phyloP scores from a whole-genome alignment of 2,329 filamentous ascomycete genomes.

The Sarocladiaceae sp. region DNA sequence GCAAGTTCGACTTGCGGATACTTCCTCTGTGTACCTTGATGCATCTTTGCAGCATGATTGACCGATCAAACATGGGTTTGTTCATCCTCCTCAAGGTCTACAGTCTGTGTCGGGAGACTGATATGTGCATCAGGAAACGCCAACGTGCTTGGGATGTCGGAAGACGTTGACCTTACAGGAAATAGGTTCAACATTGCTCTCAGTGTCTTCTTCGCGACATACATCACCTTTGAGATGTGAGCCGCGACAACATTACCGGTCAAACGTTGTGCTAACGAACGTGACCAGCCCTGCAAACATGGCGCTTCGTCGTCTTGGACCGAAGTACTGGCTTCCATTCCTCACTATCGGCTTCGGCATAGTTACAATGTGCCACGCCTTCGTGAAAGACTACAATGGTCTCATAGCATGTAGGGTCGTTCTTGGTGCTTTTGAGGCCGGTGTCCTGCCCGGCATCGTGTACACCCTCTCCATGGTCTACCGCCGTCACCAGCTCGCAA shows the following conservation, averaged over 20 bases:
- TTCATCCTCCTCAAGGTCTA: background rate
- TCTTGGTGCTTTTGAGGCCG: slow-evolving; percentile 17
- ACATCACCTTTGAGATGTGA: slow-evolving; percentile 2
- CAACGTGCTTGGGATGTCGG: slow-evolving; percentile 34
- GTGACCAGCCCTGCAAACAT: background rate
- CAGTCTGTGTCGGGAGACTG: background rate
- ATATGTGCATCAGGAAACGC: slow-evolving; percentile 28
- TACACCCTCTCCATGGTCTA: slow-evolving; percentile 24
- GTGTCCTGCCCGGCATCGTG: slow-evolving; percentile 12
- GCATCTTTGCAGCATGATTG: background rate
- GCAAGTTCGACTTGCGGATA: background rate
- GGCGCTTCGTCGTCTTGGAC: background rate
- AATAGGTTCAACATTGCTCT: slow-evolving; percentile 38
- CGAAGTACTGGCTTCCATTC: background rate
- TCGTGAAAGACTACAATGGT: slow-evolving; percentile 25
- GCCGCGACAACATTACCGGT: background rate
- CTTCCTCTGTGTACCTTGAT: background rate
- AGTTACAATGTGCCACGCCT: slow-evolving; percentile 31
- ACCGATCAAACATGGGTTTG: slow-evolving; percentile 2
- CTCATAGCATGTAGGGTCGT: slow-evolving; percentile 29
- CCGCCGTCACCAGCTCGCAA: slow-evolving; percentile 21
- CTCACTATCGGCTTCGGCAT: slow-evolving; percentile 35
- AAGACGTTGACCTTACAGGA: slow-evolving; percentile 34
- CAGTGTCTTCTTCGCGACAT: slow-evolving; percentile 17
- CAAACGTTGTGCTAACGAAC: slow-evolving; percentile 9